These are phyloP conservation scores for Corylus americana DNA, from an alignment of 306 rosid species.

Conservation along the genomic window DNA sequence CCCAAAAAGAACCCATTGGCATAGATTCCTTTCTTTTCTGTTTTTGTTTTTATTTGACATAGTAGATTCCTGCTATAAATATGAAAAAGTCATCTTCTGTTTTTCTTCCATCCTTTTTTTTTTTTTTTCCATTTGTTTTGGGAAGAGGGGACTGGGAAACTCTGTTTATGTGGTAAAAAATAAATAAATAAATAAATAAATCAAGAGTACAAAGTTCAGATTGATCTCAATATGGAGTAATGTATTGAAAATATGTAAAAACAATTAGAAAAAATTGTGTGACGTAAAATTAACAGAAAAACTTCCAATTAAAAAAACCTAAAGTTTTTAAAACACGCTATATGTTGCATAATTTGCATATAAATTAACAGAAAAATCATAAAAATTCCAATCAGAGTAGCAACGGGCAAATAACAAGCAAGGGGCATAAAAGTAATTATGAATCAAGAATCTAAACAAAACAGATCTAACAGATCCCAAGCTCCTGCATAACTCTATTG, in stretches of 20 bases:
- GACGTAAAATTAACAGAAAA: not conserved
- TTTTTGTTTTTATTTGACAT: not conserved
- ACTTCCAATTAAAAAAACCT: not conserved
- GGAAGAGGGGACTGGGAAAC: not conserved
- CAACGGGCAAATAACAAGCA: constrained; percentile 11
- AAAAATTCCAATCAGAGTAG: not conserved
- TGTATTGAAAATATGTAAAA: not conserved
- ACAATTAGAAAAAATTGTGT: not conserved
- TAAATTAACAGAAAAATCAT: constrained; percentile 9
- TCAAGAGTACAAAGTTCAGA: not conserved
- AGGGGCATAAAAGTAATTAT: constrained; percentile 47
- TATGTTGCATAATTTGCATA: not conserved
- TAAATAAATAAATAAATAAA: too few species aligned
- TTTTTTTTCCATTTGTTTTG: not conserved
- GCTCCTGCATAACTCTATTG: constrained; percentile 17
- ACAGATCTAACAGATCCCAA: constrained; percentile 19
- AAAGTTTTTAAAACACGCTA: not conserved
- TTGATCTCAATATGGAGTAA: not conserved
- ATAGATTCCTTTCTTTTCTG: not conserved
- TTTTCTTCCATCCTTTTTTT: not conserved
- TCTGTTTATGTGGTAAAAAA: not conserved
- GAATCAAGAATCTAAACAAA: constrained; percentile 10
- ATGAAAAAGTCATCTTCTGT: not conserved
- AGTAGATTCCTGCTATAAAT: not conserved
- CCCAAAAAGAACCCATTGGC: not conserved